Evolutionary conservation across 164 flowering plant species (phyloP), one percentile per base, ranked within the genome.

Genomic region (Berberis thunbergii): DNA sequence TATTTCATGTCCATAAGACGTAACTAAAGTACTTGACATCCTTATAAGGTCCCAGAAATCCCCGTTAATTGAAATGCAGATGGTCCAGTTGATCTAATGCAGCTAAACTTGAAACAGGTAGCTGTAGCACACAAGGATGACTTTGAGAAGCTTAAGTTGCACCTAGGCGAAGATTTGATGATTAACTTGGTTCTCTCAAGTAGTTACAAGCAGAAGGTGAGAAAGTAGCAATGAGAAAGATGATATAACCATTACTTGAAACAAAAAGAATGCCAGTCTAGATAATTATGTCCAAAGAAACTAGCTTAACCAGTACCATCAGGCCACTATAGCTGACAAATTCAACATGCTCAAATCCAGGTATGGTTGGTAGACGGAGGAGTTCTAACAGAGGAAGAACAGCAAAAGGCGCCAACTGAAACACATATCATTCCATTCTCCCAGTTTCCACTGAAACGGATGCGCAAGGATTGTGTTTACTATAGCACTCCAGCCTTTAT

Each of bases 301-400:
- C 50, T 5, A 48, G 50, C 7, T 48, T 5, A 48, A 48, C 50
- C 26, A 26, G 26, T 26, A 26, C 26, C 52, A 49, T 49, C 0
- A 49, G 11, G 11, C 11, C 52, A 49, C 52, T 49, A 49, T 6
- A 11, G 52, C 11, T 49, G 6, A 26, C 26, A 26, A 49, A 49
- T 54, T 4, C 57, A 10, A 11, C 42, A 58, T 41, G 7, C 10
- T 58, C 41, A 43, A 48, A 40, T 69, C 61, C 64, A 80, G 84
- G 67, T 76, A 26, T 84, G 88, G 88, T 46, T 84, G 59, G 85
- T 84, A 46, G 84, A 82, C 60, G 80, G 74, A 65, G 84, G 78
- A 67, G 52, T 9, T 43, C 8, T 80, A 62, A 71, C 67, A 10
- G 70, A 75, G 10, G 69, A 76, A 49, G 86, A 82, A 61, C 83